Evolutionary conservation across 2,329 filamentous ascomycete genomes (phyloP).

Genomic region (Chaetomium strumarium): DNA sequence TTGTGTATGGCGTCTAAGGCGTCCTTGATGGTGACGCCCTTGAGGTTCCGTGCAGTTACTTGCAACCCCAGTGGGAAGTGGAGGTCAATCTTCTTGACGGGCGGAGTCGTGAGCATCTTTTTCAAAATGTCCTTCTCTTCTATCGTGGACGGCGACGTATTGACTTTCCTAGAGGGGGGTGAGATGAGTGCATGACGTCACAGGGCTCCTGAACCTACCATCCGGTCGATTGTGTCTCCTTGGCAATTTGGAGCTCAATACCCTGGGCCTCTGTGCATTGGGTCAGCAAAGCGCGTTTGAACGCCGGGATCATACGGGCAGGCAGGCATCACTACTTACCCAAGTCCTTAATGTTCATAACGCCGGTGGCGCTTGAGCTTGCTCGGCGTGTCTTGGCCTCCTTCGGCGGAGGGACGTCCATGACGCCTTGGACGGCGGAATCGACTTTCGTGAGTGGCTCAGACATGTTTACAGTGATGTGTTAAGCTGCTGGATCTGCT

Average conservation of each 20-base stretch:
- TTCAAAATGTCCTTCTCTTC: conserved; percentile 83
- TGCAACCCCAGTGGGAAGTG: conserved; percentile 84
- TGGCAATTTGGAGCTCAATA: conserved; percentile 65
- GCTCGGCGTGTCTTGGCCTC: conserved; percentile 63
- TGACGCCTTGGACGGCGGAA: conserved; percentile 78
- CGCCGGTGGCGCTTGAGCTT: conserved; percentile 67
- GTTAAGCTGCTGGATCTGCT: conserved; percentile 5
- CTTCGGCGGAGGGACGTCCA: conserved; percentile 52
- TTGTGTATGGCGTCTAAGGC: conserved; percentile 93
- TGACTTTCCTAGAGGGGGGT: conserved; percentile 69
- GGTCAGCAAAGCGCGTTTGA: conserved; percentile 13
- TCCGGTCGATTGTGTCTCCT: conserved; percentile 80
- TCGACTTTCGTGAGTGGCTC: conserved; percentile 79
- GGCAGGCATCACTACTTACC: conserved; percentile 50
- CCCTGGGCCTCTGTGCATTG: conserved; percentile 61
- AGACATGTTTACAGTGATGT: conserved; percentile 33
- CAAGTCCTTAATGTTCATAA: conserved; percentile 79
- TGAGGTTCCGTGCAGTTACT: conserved; percentile 83
- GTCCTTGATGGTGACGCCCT: conserved; percentile 96
- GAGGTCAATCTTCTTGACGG: conserved; percentile 90
- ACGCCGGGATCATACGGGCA: neutral
- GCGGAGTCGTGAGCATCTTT: conserved; percentile 70
- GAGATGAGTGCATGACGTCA: conserved; percentile 2
- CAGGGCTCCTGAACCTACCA: conserved; percentile 57
- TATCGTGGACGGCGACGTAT: conserved; percentile 69